These are phyloP conservation scores for Batkoa obscura DNA, from an alignment of 371 early-diverging fungal species.

Conservation along the genomic window DNA sequence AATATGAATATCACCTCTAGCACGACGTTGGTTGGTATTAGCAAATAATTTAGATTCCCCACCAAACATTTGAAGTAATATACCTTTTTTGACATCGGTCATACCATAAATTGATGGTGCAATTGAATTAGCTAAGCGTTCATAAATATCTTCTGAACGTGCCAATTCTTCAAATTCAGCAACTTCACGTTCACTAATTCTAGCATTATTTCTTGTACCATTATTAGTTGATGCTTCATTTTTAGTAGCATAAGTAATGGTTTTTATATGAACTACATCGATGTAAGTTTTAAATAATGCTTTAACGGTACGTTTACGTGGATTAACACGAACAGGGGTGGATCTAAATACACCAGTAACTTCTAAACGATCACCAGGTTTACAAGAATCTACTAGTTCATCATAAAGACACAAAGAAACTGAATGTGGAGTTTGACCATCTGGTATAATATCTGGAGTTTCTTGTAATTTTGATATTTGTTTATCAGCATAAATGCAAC, in stretches of 20 bases:
- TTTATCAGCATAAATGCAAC: constrained; percentile 87
- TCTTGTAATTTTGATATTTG: constrained; percentile 96
- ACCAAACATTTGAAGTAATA: constrained; percentile 95
- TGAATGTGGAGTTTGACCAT: constrained; percentile 98
- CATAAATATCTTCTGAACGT: constrained; percentile 3
- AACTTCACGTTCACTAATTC: constrained; percentile 8
- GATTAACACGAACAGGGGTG: constrained; percentile 90
- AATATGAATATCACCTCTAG: constrained; percentile 93
- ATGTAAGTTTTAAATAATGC: constrained; percentile 92
- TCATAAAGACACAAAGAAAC: constrained; percentile 84
- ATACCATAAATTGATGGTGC: constrained; percentile 96
- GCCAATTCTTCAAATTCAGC: constrained; percentile 8
- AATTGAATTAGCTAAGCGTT: constrained; percentile 9
- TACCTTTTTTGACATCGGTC: constrained; percentile 97
- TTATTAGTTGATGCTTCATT: background rate
- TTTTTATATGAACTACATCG: constrained; percentile 86
- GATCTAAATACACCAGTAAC: constrained; percentile 95
- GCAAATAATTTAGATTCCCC: constrained; percentile 69
- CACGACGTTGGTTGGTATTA: constrained; percentile 43
- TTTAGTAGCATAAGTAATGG: constrained; percentile 14
- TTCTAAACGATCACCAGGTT: constrained; percentile 94
- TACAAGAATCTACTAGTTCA: constrained; percentile 86
- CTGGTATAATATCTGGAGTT: constrained; percentile 93
- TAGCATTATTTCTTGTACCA: background rate
- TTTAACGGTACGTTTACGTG: constrained; percentile 78